These are phyloP conservation scores for Wickerhamomyces queroliae DNA, from an alignment of 805 yeast species.

Conservation along the genomic window DNA sequence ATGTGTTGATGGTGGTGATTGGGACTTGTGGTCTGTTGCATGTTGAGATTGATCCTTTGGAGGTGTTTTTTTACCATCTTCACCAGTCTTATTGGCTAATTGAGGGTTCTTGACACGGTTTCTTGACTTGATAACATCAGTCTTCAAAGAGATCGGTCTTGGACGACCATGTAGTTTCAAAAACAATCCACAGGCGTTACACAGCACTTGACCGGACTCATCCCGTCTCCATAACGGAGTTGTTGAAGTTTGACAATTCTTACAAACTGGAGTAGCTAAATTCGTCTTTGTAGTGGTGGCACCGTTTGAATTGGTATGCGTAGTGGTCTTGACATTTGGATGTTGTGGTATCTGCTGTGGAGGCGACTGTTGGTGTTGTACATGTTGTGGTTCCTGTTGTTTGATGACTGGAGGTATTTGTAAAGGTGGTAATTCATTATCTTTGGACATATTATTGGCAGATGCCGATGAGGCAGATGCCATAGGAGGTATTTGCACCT, in stretches of 20 bases:
- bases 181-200: constrained; percentile 93
- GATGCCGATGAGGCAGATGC: too few relatives aligned
- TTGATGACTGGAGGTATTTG: too few relatives aligned
- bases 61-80: constrained; percentile 11
- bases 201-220: constrained; percentile 82
- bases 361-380: constrained; percentile 6
- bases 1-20: neutral
- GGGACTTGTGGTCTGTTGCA: neutral
- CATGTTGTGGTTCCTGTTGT: neutral
- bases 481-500: neutral
- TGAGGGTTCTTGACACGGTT: constrained; percentile 57
- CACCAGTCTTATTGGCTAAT: constrained; percentile 1
- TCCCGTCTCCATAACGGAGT: constrained; percentile 96
- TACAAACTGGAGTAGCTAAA: constrained; percentile 67
- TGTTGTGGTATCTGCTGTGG: constrained; percentile 3
- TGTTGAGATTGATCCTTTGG: constrained; percentile 4
- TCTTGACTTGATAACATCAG: constrained; percentile 88
- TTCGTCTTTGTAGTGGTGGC: constrained; percentile 61
- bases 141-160: constrained; percentile 84
- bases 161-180: constrained; percentile 88
- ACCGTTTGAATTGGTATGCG: constrained; percentile 48
- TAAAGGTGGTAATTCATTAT: neutral
- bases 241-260: constrained; percentile 86
- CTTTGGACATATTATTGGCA: too few relatives aligned
- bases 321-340: constrained; percentile 59